A percentile compares a stretch with the other conserved stretches of the same genome.
These are phyloP conservation scores for Fraxinus baroniana DNA, from an alignment of 305 asterid species.

Conservation along the genomic window DNA sequence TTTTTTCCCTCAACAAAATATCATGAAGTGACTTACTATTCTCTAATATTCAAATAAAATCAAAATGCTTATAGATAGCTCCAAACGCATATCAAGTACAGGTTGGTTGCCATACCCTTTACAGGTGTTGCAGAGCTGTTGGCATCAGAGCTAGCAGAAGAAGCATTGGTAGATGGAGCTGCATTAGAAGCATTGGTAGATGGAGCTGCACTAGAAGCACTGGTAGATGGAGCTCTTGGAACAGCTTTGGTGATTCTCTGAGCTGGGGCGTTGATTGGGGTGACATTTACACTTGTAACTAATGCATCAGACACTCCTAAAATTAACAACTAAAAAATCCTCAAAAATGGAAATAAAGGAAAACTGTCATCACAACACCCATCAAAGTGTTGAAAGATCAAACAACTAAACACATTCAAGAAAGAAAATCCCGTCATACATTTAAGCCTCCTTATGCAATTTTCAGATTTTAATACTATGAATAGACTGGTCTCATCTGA, in stretches of 20 bases:
- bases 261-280: slow-evolving; percentile 36
- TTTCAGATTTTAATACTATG: background rate
- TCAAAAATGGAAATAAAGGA: background rate
- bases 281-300: slow-evolving; percentile 26
- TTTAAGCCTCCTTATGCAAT: background rate
- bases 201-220: slow-evolving; percentile 41
- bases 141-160: slow-evolving; percentile 32
- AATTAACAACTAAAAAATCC: background rate
- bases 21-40: background rate
- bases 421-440: background rate
- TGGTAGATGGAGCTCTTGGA: slow-evolving; percentile 52
- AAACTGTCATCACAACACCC: background rate
- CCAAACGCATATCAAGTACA: background rate
- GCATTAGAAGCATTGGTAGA: slow-evolving; percentile 41
- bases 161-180: background rate
- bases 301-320: background rate
- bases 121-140: slow-evolving; percentile 54
- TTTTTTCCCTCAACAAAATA: background rate
- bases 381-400: background rate
- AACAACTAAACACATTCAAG: background rate
- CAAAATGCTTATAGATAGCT: background rate
- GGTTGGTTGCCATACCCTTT: slow-evolving; percentile 44
- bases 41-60: background rate
- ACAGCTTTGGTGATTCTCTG: slow-evolving; percentile 46
- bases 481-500: background rate